These are phyloP conservation scores for Cornus kousa DNA, from an alignment of 148 eudicot species.

Conservation along the genomic window DNA sequence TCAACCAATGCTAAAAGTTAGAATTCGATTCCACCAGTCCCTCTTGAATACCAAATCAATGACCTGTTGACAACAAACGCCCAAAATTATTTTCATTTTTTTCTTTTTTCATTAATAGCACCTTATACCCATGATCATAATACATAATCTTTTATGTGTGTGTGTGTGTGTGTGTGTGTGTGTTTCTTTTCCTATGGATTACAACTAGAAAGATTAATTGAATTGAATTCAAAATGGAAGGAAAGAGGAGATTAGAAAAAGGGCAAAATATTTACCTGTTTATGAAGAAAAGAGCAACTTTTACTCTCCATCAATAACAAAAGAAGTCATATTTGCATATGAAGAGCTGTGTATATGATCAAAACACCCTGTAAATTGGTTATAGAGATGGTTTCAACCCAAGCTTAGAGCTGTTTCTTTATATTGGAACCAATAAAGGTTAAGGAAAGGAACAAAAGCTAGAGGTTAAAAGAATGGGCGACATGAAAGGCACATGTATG, in stretches of 20 bases:
- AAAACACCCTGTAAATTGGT: neutral
- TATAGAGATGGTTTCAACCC: neutral
- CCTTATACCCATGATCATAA: neutral
- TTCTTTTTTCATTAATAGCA: neutral
- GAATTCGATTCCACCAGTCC: neutral
- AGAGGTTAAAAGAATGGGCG: neutral
- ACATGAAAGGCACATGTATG: conserved; percentile 29
- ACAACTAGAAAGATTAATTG: conserved; percentile 14
- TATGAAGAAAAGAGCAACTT: conserved; percentile 25
- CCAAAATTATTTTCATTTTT: neutral
- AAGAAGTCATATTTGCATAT: conserved; percentile 9
- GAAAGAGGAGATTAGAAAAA: neutral
- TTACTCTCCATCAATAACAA: conserved; percentile 13
- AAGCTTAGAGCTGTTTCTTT: conserved; percentile 12
- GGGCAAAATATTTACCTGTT: conserved; percentile 22
- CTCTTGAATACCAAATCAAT: conserved; percentile 3
- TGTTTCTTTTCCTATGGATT: neutral
- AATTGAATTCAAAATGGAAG: neutral
- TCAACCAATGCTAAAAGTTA: neutral
- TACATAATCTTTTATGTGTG: too few relatives aligned
- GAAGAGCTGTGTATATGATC: neutral
- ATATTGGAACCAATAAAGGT: conserved; percentile 9
- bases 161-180: too few relatives aligned
- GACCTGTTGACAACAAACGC: conserved; percentile 5
- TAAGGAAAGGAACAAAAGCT: conserved; percentile 15